Evolutionary conservation across 768 basidiomycete species (phyloP).

Genomic region (Phanerodontia chrysosporium): DNA sequence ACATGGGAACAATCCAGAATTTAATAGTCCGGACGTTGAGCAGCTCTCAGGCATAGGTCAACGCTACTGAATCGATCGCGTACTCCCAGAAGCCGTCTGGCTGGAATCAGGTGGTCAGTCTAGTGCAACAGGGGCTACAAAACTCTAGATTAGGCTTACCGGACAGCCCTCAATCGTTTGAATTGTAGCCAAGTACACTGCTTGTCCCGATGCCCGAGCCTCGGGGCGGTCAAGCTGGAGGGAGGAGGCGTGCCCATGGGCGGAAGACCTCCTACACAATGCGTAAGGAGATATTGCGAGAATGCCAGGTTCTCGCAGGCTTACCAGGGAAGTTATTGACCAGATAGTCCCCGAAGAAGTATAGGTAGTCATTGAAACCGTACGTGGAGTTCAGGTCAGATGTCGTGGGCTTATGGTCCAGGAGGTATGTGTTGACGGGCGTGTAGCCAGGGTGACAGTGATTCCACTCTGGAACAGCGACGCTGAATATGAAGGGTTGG

Average conservation of each 20-base stretch:
- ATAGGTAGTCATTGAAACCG: not conserved
- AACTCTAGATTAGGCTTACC: not conserved
- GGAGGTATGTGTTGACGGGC: not conserved
- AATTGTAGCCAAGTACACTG: not conserved
- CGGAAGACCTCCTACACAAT: not conserved
- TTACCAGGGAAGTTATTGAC: slow-evolving; percentile 2
- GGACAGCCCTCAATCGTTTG: not conserved
- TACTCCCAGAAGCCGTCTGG: slow-evolving; percentile 3
- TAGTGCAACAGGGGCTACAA: too few species aligned
- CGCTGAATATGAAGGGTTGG: not conserved
- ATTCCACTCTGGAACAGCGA: not conserved
- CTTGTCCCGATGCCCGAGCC: not conserved
- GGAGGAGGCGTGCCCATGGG: not conserved
- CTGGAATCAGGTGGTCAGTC: not conserved
- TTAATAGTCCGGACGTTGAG: not conserved
- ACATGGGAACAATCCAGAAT: too few species aligned
- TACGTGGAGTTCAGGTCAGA: slow-evolving; percentile 2
- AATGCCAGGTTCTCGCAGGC: not conserved
- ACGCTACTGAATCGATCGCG: not conserved
- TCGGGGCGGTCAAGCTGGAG: not conserved
- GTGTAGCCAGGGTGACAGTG: slow-evolving; percentile 8
- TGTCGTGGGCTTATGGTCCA: not conserved
- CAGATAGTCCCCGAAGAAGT: not conserved
- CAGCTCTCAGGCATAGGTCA: not conserved
- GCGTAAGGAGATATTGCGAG: not conserved